Conservation (phyloP, 306 rosid species). For the Amphicarpaea edgeworthii region DNA sequence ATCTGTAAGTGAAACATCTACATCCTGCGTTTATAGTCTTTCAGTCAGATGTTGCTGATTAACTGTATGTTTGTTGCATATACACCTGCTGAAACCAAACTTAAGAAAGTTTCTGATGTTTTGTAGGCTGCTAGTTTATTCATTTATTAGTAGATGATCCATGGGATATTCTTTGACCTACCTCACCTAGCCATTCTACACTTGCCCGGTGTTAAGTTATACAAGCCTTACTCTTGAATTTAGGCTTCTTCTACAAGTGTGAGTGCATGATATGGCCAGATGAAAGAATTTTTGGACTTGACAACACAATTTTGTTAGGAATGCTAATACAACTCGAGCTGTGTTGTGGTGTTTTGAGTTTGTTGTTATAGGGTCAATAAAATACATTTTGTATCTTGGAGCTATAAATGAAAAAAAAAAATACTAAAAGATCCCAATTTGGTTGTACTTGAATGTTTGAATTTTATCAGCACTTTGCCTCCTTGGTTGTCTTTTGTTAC, state of each 20-base stretch:
- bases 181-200: conserved; percentile 3
- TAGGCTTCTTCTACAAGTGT: conserved; percentile 8
- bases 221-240: conserved; percentile 22
- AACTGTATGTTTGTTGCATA: conserved; percentile 35
- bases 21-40: conserved; percentile 25
- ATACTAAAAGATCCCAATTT: conserved; percentile 3
- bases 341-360: conserved; percentile 11
- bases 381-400: conserved; percentile 1
- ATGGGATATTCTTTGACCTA: conserved; percentile 19
- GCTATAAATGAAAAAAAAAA: not conserved
- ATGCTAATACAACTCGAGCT: conserved; percentile 7
- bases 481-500: not conserved
- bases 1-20: conserved; percentile 64
- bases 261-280: conserved; percentile 10
- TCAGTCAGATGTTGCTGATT: conserved; percentile 6
- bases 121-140: conserved; percentile 37
- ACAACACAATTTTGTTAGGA: not conserved
- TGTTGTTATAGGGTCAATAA: not conserved
- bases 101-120: conserved; percentile 12
- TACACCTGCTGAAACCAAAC: conserved; percentile 23
- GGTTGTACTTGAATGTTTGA: conserved; percentile 12
- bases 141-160: conserved; percentile 33
- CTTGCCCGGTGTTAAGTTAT: not conserved
- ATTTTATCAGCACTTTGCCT: not conserved
- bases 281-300: conserved; percentile 27